Conservation (phyloP, 2,329 filamentous ascomycete species). For the Aaosphaeria arxii region DNA sequence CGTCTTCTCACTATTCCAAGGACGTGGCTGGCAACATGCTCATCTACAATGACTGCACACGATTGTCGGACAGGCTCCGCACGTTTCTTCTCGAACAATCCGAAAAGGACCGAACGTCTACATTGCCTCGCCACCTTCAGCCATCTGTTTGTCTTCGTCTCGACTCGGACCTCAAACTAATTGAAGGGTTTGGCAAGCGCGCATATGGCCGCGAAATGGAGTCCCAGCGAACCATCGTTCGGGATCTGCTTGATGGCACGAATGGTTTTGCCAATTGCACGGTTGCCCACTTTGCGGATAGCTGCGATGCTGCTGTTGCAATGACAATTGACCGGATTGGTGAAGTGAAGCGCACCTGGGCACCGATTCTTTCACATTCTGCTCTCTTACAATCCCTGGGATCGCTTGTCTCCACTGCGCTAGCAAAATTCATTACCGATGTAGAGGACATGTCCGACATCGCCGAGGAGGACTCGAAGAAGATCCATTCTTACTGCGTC, state of each 20-base stretch:
- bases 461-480: conserved; percentile 59
- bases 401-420: conserved; percentile 55
- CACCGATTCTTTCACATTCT: conserved; percentile 56
- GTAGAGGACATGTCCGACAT: conserved; percentile 64
- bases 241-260: conserved; percentile 61
- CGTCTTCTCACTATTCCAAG: conserved; percentile 68
- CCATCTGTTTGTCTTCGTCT: conserved; percentile 45
- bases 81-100: conserved; percentile 46
- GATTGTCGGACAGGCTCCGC: conserved; percentile 55
- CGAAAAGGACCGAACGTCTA: conserved; percentile 27
- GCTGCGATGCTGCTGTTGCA: conserved; percentile 59
- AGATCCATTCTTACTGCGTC: conserved; percentile 57
- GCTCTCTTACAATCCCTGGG: conserved; percentile 62
- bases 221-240: conserved; percentile 59
- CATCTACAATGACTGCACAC: conserved; percentile 62
- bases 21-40: conserved; percentile 60
- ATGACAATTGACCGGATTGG: conserved; percentile 58
- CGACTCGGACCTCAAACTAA: conserved; percentile 52
- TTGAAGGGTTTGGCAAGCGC: conserved; percentile 59
- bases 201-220: conserved; percentile 65
- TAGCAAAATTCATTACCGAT: conserved; percentile 59
- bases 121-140: conserved; percentile 24
- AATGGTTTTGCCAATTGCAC: conserved; percentile 62
- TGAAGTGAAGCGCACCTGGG: conserved; percentile 57
- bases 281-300: conserved; percentile 55